Evolutionary conservation across 106 monocot species (phyloP), one percentile per base, ranked within the genome.

Genomic region (Cymbidium sinense): DNA sequence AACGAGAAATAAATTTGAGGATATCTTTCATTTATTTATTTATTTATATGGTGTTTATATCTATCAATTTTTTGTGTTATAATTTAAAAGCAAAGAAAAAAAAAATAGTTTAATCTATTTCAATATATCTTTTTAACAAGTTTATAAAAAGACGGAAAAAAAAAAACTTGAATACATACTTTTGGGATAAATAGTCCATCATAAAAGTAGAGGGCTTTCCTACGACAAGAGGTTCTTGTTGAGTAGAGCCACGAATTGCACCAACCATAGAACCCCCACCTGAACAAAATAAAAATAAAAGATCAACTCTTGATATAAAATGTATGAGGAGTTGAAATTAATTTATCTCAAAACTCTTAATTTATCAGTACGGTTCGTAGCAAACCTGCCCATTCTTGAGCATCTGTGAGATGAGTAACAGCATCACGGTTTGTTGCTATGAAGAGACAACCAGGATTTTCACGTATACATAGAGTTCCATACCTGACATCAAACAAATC

Each of bases 191-290:
- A 76, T 94, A 98, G 77, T 98, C 96, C 96, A 98, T 98, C 91
- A 98, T 98, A 84, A 98, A 98, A 61, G 94, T 98, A 2, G 94
- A 98, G 13, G 96, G 96, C 82, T 98, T 94, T 74, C 96, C 96
- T 17, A 91, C 96, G 34, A 98, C 96, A 70, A 87, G 73, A 0
- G 96, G 94, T 50, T 98, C 96, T 75, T 55, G 52, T 77, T 94
- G 81, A 70, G 96, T 98, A 30, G 96, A 98, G 52, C 96, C 96
- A 36, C 77, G 43, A 70, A 98, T 21, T 25, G 96, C 94, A 81
- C 96, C 96, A 64, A 98, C 94, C 96, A 98, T 98, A 21, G 96
- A 98, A 55, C 96, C 96, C 72, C 96, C 96, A 79, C 96, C 96
- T 98, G 77, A 77, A 52, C 33, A 31, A 31, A 39, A 39, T 39